These are phyloP conservation scores for Boletus sp. DNA, from an alignment of 768 basidiomycete genomes.

Conservation along the genomic window DNA sequence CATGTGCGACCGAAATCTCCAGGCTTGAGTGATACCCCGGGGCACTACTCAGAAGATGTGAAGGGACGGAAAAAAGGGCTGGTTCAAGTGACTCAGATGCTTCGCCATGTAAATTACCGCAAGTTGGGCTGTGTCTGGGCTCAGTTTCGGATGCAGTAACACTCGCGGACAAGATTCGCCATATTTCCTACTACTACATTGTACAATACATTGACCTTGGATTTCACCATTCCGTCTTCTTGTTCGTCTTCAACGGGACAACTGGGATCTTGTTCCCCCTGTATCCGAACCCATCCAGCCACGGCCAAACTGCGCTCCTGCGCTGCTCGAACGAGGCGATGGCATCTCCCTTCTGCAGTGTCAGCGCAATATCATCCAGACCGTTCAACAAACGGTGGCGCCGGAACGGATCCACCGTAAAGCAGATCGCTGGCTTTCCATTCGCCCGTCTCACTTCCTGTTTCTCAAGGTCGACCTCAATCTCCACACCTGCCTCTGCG, in stretches of 20 bases:
- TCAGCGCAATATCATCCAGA: slow-evolving; percentile 94
- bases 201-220: background rate
- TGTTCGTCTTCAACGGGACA: slow-evolving; percentile 33
- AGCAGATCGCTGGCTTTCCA: slow-evolving; percentile 69
- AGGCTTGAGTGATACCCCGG: background rate
- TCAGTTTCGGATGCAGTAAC: slow-evolving; percentile 19
- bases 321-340: slow-evolving; percentile 80
- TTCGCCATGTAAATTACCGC: slow-evolving; percentile 6
- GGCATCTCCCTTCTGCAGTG: slow-evolving; percentile 70
- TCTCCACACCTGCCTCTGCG: slow-evolving; percentile 67
- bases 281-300: slow-evolving; percentile 96
- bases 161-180: slow-evolving; percentile 1
- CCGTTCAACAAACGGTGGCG: slow-evolving; percentile 93
- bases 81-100: background rate
- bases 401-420: slow-evolving; percentile 86
- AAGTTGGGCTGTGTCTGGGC: slow-evolving; percentile 5
- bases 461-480: slow-evolving; percentile 84
- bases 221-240: slow-evolving; percentile 71
- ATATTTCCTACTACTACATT: background rate
- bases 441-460: slow-evolving; percentile 72
- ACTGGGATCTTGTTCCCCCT: slow-evolving; percentile 72
- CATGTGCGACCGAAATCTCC: slow-evolving; percentile 13
- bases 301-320: slow-evolving; percentile 81
- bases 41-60: background rate
- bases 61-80: background rate